phyloP scores from a whole-genome alignment of 2,329 filamentous ascomycete species.

The Pseudogymnoascus sp. region DNA sequence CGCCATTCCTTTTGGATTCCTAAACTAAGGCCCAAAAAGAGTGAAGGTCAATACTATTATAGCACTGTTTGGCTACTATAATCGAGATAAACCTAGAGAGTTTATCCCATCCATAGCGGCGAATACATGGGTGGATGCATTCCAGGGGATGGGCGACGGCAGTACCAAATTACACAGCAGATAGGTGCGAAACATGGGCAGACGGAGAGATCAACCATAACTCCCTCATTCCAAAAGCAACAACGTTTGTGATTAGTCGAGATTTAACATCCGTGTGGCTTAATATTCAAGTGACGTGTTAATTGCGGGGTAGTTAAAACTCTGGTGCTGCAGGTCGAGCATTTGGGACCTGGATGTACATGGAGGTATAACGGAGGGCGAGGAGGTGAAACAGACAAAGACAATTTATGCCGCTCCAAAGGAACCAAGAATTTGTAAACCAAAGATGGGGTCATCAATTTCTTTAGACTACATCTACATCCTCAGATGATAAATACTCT shows the following conservation, averaged over 20 bases:
- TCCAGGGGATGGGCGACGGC: not conserved
- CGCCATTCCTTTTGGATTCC: no score
- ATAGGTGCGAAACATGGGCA: not conserved
- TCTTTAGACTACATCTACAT: not conserved
- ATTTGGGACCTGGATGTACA: not conserved
- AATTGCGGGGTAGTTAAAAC: not conserved
- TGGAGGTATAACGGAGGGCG: not conserved
- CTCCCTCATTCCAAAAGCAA: not conserved
- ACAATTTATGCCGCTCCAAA: not conserved
- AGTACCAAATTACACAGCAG: not conserved
- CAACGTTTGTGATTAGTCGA: not conserved
- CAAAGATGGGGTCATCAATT: not conserved
- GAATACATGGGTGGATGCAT: not conserved
- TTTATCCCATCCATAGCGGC: not conserved
- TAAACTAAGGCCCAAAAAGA: no score
- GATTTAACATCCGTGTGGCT: not conserved
- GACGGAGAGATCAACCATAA: not conserved
- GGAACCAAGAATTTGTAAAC: not conserved
- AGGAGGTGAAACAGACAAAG: not conserved
- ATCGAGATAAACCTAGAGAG: no score
- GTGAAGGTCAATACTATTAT: no score
- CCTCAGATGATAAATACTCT: not conserved
- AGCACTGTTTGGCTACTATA: no score
- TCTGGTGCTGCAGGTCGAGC: not conserved
- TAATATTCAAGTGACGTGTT: not conserved